Base-by-base conservation (phyloP, 2,329 filamentous ascomycete species). In the Fragosphaeria purpurea region DNA sequence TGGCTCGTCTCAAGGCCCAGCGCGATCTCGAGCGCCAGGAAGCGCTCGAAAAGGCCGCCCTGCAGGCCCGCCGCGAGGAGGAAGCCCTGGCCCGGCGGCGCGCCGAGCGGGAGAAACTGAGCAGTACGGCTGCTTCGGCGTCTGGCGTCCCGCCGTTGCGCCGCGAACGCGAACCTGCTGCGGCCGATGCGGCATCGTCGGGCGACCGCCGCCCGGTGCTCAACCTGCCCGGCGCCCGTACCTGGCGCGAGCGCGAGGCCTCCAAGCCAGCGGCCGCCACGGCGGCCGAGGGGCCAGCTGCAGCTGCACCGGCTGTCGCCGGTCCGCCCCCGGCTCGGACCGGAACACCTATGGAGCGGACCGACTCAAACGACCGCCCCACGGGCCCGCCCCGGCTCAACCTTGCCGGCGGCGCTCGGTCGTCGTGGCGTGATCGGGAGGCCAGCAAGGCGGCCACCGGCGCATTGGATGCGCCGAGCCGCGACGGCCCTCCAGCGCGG, bases 11-110 rank as follows among this genome's bases (percentile, higher is more conserved):
- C 66, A 82, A 81, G 71, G 80, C 83, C 60, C 75, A 83, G 65
- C 75, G 80, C 59, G 79, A 82, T 57, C 73, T 74, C 65, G 80
- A 85, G 67, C 76, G 79, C 50, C 77, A 94, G 68, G 85, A 89
- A 66, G 69, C 72, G 53, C 63, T 77, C 55, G 80, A 84, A 70
- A 79, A 76, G 67, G 77, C 75, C 45, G 80, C 80, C 10, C 70
- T 80, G 59, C 91, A 96, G 70, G 82, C 80, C 60, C 80, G 88
- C 63, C 83, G 87, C 65, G 90, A 95, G 67, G 89, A 93, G 60
- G 90, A 95, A 67, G 90, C 88, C 12, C 81, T 90, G 68, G 85
- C 85, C 58, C 81, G 85, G 60, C 80, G 79, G 66, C 80, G 76
- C 62, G 83, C 76, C 53, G 80, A 80, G 66, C 87, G 80, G 68